A percentile compares a stretch with the other conserved stretches of the same genome.
phyloP scores from a whole-genome alignment of 129 eudicot species.

The Flaveria bidentis region DNA sequence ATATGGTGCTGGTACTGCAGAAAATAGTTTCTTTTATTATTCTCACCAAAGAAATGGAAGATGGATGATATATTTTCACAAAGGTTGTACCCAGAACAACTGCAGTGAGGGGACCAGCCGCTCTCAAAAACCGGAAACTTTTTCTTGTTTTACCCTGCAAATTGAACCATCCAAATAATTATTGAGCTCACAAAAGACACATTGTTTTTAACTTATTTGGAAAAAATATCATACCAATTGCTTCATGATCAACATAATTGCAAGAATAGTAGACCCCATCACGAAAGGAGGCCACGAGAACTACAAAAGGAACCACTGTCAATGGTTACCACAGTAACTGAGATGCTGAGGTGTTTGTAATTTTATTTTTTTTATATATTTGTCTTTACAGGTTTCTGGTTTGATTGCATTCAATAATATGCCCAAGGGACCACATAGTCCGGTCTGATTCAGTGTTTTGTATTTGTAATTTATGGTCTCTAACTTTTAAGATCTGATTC shows the following conservation, averaged over 20 bases:
- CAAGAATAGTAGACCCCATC: slow-evolving; percentile 82
- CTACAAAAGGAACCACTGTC: slow-evolving; percentile 47
- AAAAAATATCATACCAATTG: slow-evolving; percentile 60
- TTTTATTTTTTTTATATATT: not conserved
- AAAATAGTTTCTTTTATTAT: slow-evolving; percentile 6
- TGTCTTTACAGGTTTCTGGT: not conserved
- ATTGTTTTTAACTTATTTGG: slow-evolving; percentile 1
- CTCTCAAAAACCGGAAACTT: slow-evolving; percentile 71
- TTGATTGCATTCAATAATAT: not conserved
- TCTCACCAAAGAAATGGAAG: slow-evolving; percentile 92
- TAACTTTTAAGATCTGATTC: not conserved
- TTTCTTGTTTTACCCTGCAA: slow-evolving; percentile 83
- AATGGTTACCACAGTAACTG: slow-evolving; percentile 13
- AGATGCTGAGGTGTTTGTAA: not conserved
- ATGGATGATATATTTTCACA: slow-evolving; percentile 78
- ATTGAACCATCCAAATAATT: slow-evolving; percentile 20
- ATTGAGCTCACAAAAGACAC: slow-evolving; percentile 2
- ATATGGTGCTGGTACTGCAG: slow-evolving; percentile 21
- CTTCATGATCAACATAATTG: slow-evolving; percentile 82
- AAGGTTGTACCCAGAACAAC: slow-evolving; percentile 86
- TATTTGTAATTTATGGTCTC: not conserved
- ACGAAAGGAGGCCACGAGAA: slow-evolving; percentile 96
- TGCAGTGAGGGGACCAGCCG: slow-evolving; percentile 95
- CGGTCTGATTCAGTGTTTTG: not conserved
- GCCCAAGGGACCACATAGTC: not conserved